Evolutionary conservation across 2,329 filamentous ascomycete genomes (phyloP), one percentile per base, ranked within the genome.

Genomic region (Fusarium coffeatum): DNA sequence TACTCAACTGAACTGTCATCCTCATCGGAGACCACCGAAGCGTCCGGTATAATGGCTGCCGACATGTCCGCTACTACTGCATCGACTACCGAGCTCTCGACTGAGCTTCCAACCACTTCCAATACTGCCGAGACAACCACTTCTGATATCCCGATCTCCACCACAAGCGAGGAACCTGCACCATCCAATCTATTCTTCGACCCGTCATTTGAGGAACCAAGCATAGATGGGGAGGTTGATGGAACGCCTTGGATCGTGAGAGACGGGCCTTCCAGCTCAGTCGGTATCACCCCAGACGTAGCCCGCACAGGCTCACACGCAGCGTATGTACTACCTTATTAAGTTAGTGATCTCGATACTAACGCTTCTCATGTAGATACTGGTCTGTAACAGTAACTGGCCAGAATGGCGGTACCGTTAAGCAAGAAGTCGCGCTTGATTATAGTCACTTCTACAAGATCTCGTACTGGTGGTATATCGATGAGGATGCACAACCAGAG

Each of bases 401-500:
- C 5, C 20, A 45, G 2, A 15, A 12, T 3, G 51, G 51, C 2
- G 5, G 8, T 1, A 30, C 28, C 12, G 8, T 45, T 5, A 25
- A 13, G 1, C 51, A 55, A 3, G 4, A 7, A 16, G 27, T 32
- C 11, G 1, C 2, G 11, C 4, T 55, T 2, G 51, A 25, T 11
- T 3, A 1, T 3, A 11, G 2, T 16, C 0, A 16, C n/a, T 1
- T 12, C 13, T 45, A 55, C 27, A 32, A 6, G 3, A 5, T 55
- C 15, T 32, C 51, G 2, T 55, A 55, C 37, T 55, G 40, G 51
- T 34, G 40, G 27, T 45, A 45, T 7, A 9, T 55, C 16, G 51
- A 55, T 16, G 40, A 43, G 15, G 20, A n/a, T 11, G 5, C 23
- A 3, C 50, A 54, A 8, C 50, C 40, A 6, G 25, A 23, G 5